These are phyloP conservation scores for Sporisorium reilianum DNA, from an alignment of 1,284 basidiomycete genomes.

Conservation along the genomic window DNA sequence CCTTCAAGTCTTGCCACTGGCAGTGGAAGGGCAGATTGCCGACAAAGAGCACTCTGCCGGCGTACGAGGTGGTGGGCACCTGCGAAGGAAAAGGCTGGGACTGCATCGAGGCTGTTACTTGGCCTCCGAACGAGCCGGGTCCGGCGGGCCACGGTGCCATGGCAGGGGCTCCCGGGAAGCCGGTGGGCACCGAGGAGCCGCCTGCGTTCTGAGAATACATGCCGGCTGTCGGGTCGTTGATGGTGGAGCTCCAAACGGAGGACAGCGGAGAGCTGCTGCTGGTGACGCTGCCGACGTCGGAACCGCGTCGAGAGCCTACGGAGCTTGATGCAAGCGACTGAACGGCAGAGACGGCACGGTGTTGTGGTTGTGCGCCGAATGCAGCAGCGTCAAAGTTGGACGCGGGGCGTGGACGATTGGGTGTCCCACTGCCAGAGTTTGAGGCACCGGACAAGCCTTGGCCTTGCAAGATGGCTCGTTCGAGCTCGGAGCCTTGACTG, in stretches of 20 bases:
- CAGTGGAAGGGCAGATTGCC: slow-evolving; percentile 68
- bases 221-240: slow-evolving; percentile 16
- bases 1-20: slow-evolving; percentile 69
- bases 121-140: slow-evolving; percentile 32
- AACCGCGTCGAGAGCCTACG: slow-evolving; percentile 31
- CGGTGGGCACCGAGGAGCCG: slow-evolving; percentile 48
- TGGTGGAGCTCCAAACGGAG: slow-evolving; percentile 8
- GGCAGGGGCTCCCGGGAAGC: slow-evolving; percentile 47
- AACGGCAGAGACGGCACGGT: slow-evolving; percentile 33
- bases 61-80: slow-evolving; percentile 57
- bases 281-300: slow-evolving; percentile 24
- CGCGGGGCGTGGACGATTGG: slow-evolving; percentile 17
- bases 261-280: slow-evolving; percentile 8
- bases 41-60: slow-evolving; percentile 66
- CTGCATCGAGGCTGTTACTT: slow-evolving; percentile 33
- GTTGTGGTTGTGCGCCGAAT: slow-evolving; percentile 16
- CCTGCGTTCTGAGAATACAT: slow-evolving; percentile 27
- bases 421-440: slow-evolving; percentile 19
- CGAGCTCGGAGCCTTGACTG: slow-evolving; percentile 20
- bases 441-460: slow-evolving; percentile 9
- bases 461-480: slow-evolving; percentile 36
- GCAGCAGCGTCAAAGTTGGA: slow-evolving; percentile 14
- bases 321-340: slow-evolving; percentile 25
- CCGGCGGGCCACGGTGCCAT: slow-evolving; percentile 48
- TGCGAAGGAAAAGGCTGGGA: slow-evolving; percentile 45